Evolutionary conservation across 163 green algal species (phyloP), one percentile per base, ranked within the genome.

Genomic region (Volvox carteri): DNA sequence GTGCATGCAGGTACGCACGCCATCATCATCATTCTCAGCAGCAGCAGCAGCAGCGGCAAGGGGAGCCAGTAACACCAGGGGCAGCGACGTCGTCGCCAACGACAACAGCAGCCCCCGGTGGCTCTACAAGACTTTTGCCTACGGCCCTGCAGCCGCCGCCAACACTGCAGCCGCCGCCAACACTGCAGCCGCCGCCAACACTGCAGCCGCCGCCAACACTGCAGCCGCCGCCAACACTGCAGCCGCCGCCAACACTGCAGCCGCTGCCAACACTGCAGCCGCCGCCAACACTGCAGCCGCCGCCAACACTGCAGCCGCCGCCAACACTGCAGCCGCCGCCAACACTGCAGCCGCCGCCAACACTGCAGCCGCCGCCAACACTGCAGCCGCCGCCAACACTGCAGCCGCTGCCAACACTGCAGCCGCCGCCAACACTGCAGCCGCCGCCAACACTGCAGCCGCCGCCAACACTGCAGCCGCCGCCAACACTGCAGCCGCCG

Each of bases 91-190:
- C n/a, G n/a, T n/a, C n/a, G n/a, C n/a, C n/a, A n/a, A n/a, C n/a
- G n/a, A n/a, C n/a, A 23, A 56, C 41, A 2, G 39, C 48, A 33
- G 75, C 50, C 2, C 44, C 25, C 54, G 25, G 37, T 87, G 62
- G 62, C 80, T 72, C 18, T 70, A 41, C 46, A 87, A 87, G 62
- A 87, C 80, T 0, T 87, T 87, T 28, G 80, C 80, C 18, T 87
- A 87, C 42, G 80, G 80, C 4, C 80, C 80, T 19, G 30, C 48
- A 73, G 77, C 77, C 28, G 7, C 35, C 41, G 54, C 77, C 30
- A 48, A 42, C 14, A 54, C n/a, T n/a, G n/a, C n/a, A n/a, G 33
- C 28, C 33, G 1, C 12, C 67, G 8, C 33, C 12, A 52, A 52
- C 67, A 3, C 54, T 30, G 8, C 54, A 65, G 6, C 2, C 54